Base-by-base conservation (phyloP, 1,284 basidiomycete species). In the Abortiporus biennis region DNA sequence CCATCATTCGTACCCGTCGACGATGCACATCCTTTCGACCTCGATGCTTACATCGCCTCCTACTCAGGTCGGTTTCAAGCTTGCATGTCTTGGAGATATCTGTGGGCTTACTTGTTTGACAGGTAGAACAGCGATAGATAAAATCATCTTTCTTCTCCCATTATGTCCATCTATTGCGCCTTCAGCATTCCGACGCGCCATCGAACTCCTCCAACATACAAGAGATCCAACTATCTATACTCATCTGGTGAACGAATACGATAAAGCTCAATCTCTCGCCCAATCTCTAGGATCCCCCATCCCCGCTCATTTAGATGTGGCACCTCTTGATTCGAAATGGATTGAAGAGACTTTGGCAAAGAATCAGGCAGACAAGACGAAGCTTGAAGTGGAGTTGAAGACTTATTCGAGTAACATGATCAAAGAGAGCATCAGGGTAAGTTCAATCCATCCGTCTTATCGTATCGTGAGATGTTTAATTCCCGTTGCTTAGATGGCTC, bases 371-470 rank as follows among this genome's bases (percentile, higher is more conserved):
- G 86, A 91, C 55, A 69, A 71, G 43, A 76, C 76, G 21, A 88
- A 84, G 61, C 67, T 94, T 39, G 88, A 92, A 62, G 81, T 89
- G 8, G 92, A 94, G 61, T 69, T 95, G 57, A 92, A 91, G 73
- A 86, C 85, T 12, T 93, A 93, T 56, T 74, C 80, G 47, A 90
- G 86, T 55, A 94, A 92, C 58, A 82, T 92, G 77, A 92, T 94
- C 68, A 93, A 92, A 62, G 92, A 95, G 70, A 92, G 89, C 69
- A 91, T 92, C 53, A 72, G 92, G 50, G 88, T 91, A 52, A 39
- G 80, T 67, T 12, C 21, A 15, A 34, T 27, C 9, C n/a, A 29
- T n/a, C 8, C n/a, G n/a, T 13, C 20, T 16, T 21, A 11, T n/a
- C 13, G 17, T 15, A 8, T 19, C 19, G n/a, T 16, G 21, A n/a